Evolutionary conservation across 148 eudicot species (phyloP).

Genomic region (Rhododendron vialii): DNA sequence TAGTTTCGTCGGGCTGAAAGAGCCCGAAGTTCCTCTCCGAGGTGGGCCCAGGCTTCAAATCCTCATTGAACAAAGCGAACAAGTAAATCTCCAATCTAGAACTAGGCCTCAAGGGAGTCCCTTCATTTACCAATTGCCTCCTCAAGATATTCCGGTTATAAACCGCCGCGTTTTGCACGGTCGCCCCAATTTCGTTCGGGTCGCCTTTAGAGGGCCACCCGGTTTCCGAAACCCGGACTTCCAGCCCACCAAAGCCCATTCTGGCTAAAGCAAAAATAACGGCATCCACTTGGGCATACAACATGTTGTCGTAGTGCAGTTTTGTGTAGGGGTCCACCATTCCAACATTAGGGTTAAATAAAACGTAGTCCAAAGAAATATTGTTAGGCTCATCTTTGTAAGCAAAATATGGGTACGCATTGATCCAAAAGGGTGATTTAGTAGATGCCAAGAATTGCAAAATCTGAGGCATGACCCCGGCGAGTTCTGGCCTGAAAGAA

Average conservation of each 20-base stretch:
- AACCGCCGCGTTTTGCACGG: neutral
- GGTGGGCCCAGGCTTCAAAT: slow-evolving; percentile 20
- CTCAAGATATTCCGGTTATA: slow-evolving; percentile 16
- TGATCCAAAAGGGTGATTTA: slow-evolving; percentile 20
- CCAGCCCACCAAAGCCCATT: slow-evolving; percentile 16
- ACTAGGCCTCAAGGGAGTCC: slow-evolving; percentile 13
- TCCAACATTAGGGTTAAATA: slow-evolving; percentile 16
- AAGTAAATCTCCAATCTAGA: slow-evolving; percentile 12
- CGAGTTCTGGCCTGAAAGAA: slow-evolving; percentile 38
- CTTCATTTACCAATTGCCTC: slow-evolving; percentile 2
- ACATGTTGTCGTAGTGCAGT: slow-evolving; percentile 21
- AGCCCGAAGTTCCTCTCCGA: slow-evolving; percentile 24
- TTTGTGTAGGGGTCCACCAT: slow-evolving; percentile 17
- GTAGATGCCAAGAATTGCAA: slow-evolving; percentile 38
- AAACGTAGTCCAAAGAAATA: slow-evolving; percentile 15
- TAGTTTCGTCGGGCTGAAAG: slow-evolving; percentile 15
- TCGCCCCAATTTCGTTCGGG: neutral
- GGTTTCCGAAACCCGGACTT: slow-evolving; percentile 18
- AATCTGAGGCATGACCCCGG: slow-evolving; percentile 42
- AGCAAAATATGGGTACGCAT: slow-evolving; percentile 25
- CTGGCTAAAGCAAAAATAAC: slow-evolving; percentile 13
- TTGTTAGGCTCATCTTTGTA: slow-evolving; percentile 13
- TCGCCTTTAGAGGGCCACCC: slow-evolving; percentile 20
- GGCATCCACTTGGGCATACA: slow-evolving; percentile 22
- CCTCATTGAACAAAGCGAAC: slow-evolving; percentile 25